Conservation (phyloP, 106 monocot species). For the Agapanthus africanus region DNA sequence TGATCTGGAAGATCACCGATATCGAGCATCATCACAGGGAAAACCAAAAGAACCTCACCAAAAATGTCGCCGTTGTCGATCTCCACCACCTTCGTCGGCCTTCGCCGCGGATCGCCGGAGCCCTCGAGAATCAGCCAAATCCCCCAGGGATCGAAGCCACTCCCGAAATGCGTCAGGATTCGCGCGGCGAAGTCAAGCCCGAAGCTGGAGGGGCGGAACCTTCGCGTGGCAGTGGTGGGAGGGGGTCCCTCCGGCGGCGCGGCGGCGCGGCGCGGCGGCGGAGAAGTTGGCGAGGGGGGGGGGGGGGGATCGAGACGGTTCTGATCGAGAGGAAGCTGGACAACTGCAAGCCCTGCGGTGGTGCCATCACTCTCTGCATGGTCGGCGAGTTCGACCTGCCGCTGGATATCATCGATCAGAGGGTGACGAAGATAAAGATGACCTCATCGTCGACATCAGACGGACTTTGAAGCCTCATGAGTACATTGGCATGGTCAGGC, state of each 20-base stretch:
- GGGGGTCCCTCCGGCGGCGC: slow-evolving; percentile 78
- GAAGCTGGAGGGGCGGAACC: slow-evolving; percentile 38
- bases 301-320: slow-evolving; percentile 83
- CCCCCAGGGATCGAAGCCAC: no score
- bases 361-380: slow-evolving; percentile 91
- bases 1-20: no score
- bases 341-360: slow-evolving; percentile 96
- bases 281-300: slow-evolving; percentile 88
- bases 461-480: slow-evolving; percentile 74
- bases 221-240: slow-evolving; percentile 75
- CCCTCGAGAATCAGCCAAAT: background rate
- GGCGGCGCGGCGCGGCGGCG: no score
- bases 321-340: slow-evolving; percentile 80
- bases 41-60: background rate
- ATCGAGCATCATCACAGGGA: background rate
- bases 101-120: slow-evolving; percentile 11
- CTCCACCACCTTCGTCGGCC: slow-evolving; percentile 26
- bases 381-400: slow-evolving; percentile 82
- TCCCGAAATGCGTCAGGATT: slow-evolving; percentile 14
- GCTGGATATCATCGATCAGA: slow-evolving; percentile 75
- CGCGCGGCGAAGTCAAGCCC: slow-evolving; percentile 49
- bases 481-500: slow-evolving; percentile 93
- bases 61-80: slow-evolving; percentile 37
- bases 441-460: slow-evolving; percentile 88
- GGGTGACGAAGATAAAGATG: slow-evolving; percentile 96